phyloP scores from a whole-genome alignment of 306 rosid species.

The Cicer cuneatum region DNA sequence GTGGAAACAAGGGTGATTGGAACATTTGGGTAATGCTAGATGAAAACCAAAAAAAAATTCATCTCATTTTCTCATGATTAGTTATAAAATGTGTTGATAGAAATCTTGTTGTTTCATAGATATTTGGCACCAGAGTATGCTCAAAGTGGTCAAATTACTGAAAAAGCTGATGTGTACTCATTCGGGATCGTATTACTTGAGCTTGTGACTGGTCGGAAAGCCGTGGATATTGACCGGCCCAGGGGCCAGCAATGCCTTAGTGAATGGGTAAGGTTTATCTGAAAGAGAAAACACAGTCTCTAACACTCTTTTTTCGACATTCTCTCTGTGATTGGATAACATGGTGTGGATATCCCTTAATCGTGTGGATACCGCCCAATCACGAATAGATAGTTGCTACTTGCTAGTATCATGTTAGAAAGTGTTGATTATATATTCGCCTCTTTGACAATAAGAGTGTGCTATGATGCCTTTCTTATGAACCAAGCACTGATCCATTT shows the following conservation, averaged over 20 bases:
- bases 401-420: not conserved
- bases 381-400: not conserved
- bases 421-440: not conserved
- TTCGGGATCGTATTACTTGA: conserved; percentile 88
- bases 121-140: conserved; percentile 98
- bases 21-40: conserved; percentile 75
- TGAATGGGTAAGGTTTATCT: conserved; percentile 73
- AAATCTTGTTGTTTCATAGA: conserved; percentile 49
- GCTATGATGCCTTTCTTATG: not conserved
- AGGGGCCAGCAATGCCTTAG: conserved; percentile 95
- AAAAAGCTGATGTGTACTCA: conserved; percentile 94
- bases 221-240: conserved; percentile 78
- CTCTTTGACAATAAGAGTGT: not conserved
- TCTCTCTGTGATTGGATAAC: not conserved
- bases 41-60: conserved; percentile 19
- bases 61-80: conserved; percentile 4
- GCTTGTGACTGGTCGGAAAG: conserved; percentile 93
- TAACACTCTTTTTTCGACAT: not conserved
- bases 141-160: conserved; percentile 96
- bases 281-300: not conserved
- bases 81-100: conserved; percentile 27
- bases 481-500: not conserved
- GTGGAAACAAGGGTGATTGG: conserved; percentile 96
- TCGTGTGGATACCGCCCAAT: not conserved
- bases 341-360: not conserved